phyloP scores from a whole-genome alignment of 192 early-diverging fungal species.

The Coemansia biformis region DNA sequence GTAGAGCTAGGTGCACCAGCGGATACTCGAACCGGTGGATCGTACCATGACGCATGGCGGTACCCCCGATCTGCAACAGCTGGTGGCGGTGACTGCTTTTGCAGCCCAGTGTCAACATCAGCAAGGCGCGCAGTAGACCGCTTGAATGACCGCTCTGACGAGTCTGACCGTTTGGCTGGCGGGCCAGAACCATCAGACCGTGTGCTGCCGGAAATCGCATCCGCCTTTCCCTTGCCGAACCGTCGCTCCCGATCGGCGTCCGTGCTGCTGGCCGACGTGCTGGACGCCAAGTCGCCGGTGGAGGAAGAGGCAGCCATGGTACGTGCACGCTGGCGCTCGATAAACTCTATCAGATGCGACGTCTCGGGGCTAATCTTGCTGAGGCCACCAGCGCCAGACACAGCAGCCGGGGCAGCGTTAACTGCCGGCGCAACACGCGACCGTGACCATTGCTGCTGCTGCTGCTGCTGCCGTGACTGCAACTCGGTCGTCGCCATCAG shows the following conservation, averaged over 20 bases:
- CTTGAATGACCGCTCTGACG: slow-evolving; percentile 44
- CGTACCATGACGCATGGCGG: slow-evolving; percentile 22
- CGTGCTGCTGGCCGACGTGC: too few relatives aligned
- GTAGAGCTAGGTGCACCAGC: background rate
- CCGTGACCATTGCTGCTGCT: too few relatives aligned
- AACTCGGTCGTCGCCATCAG: background rate
- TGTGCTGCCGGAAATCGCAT: background rate
- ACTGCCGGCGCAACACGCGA: too few relatives aligned
- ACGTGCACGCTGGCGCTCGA: slow-evolving; percentile 32
- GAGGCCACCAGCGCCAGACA: too few relatives aligned
- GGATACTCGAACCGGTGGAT: background rate
- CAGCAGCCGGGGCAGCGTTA: too few relatives aligned
- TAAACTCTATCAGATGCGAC: slow-evolving; percentile 49
- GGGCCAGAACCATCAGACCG: background rate
- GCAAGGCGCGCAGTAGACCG: slow-evolving; percentile 46
- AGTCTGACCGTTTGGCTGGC: slow-evolving; percentile 19
- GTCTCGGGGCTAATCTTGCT: slow-evolving; percentile 7
- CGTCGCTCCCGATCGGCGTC: background rate
- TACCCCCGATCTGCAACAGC: background rate
- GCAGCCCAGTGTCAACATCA: slow-evolving; percentile 12
- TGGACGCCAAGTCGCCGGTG: background rate
- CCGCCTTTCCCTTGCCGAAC: background rate
- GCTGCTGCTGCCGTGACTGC: background rate
- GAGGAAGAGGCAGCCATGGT: slow-evolving; percentile 7
- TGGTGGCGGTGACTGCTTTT: background rate